Percentiles rank a stretch among this genome's conserved stretches.
Evolutionary conservation across 441 rosid species (phyloP).

Genomic region (Jatropha podagrica): DNA sequence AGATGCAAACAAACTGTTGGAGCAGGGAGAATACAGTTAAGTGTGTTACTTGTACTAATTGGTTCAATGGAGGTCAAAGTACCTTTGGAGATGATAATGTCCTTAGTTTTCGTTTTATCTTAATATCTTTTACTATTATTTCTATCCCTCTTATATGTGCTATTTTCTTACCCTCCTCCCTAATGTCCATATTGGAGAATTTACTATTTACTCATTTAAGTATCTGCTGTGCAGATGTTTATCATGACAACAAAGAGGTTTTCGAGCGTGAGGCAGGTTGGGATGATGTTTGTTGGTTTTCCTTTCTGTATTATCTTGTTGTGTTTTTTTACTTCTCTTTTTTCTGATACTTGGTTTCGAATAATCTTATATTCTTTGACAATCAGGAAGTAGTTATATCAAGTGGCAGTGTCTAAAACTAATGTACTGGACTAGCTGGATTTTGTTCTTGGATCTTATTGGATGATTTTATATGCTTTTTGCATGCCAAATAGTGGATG

Average conservation of each 20-base stretch:
- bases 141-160: neutral
- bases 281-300: constrained; percentile 21
- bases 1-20: constrained; percentile 79
- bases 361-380: neutral
- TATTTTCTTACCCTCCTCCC: neutral
- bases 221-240: constrained; percentile 60
- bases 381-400: neutral
- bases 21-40: constrained; percentile 85
- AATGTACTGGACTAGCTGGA: neutral
- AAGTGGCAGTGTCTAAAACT: neutral
- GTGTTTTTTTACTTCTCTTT: neutral
- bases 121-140: neutral
- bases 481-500: neutral
- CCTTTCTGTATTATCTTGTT: neutral
- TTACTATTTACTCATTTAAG: constrained; percentile 14
- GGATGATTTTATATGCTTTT: neutral
- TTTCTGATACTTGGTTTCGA: constrained; percentile 3
- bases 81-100: neutral
- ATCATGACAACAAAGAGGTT: constrained; percentile 76
- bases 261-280: constrained; percentile 89
- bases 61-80: neutral
- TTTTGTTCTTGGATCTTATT: constrained; percentile 2
- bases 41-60: constrained; percentile 26
- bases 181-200: neutral
- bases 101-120: neutral